A percentile compares a stretch with the other conserved stretches of the same genome.
phyloP scores from a whole-genome alignment of 345 rosid genomes.

The Excoecaria agallocha region DNA sequence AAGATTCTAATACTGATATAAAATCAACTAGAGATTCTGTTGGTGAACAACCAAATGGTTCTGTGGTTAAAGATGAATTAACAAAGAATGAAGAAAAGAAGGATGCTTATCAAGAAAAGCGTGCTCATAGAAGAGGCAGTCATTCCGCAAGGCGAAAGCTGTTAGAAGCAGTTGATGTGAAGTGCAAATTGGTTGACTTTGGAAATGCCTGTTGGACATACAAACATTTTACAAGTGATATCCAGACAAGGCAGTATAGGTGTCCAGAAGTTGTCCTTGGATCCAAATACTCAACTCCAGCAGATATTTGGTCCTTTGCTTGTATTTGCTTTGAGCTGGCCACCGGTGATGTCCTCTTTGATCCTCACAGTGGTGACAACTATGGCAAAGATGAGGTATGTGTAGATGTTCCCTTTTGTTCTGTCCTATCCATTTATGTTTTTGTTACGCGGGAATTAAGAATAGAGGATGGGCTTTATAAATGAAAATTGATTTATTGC shows the following conservation, averaged over 20 bases:
- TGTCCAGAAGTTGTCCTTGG: slow-evolving; percentile 94
- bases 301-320: slow-evolving; percentile 93
- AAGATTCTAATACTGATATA: slow-evolving; percentile 33
- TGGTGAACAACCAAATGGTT: slow-evolving; percentile 36
- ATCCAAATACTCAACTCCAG: slow-evolving; percentile 78
- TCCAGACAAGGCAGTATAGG: slow-evolving; percentile 91
- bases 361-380: slow-evolving; percentile 94
- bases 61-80: slow-evolving; percentile 32
- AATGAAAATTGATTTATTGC: not conserved
- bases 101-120: slow-evolving; percentile 35
- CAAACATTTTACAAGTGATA: slow-evolving; percentile 91
- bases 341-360: slow-evolving; percentile 87
- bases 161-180: slow-evolving; percentile 53
- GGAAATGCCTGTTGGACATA: slow-evolving; percentile 98
- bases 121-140: slow-evolving; percentile 49
- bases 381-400: slow-evolving; percentile 87
- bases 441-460: not conserved
- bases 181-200: slow-evolving; percentile 88
- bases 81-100: slow-evolving; percentile 31
- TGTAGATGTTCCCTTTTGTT: not conserved
- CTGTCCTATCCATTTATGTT: not conserved
- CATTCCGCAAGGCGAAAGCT: slow-evolving; percentile 57
- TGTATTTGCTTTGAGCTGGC: slow-evolving; percentile 92
- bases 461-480: not conserved
- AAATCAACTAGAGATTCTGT: slow-evolving; percentile 33